phyloP scores from a whole-genome alignment of 805 yeast genomes.

The Kluyveromyces wickerhamii region DNA sequence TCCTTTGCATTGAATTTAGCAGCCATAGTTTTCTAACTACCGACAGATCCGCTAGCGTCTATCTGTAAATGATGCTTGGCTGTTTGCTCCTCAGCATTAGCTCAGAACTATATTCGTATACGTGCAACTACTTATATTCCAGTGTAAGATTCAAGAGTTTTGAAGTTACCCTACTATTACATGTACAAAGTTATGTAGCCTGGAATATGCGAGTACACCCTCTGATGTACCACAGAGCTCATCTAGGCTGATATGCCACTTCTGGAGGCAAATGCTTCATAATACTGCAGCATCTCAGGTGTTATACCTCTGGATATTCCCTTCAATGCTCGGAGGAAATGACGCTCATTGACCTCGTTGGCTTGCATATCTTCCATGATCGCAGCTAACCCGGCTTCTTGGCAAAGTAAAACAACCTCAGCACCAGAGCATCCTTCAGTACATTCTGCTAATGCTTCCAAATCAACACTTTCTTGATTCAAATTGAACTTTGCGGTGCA shows the following conservation, averaged over 20 bases:
- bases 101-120: too few species aligned
- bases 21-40: slow-evolving; percentile 11
- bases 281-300: slow-evolving; percentile 73
- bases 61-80: too few species aligned
- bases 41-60: too few species aligned
- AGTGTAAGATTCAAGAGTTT: too few species aligned
- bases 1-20: slow-evolving; percentile 23
- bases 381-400: slow-evolving; percentile 94
- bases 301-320: slow-evolving; percentile 77
- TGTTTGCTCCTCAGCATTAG: too few species aligned
- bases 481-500: slow-evolving; percentile 59
- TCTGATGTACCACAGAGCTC: too few species aligned
- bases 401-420: slow-evolving; percentile 84
- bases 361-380: slow-evolving; percentile 68
- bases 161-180: too few species aligned
- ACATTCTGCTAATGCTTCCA: slow-evolving; percentile 45
- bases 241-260: slow-evolving; percentile 30
- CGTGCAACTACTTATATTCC: too few species aligned
- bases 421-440: slow-evolving; percentile 97
- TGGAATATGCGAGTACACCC: too few species aligned
- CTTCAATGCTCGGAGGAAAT: slow-evolving; percentile 62
- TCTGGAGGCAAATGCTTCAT: slow-evolving; percentile 40
- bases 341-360: slow-evolving; percentile 45
- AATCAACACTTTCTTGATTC: slow-evolving; percentile 36
- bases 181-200: too few species aligned